A percentile compares a stretch with the other conserved stretches of the same genome.
Evolutionary conservation across 306 rosid genomes (phyloP).

Genomic region (Herpetospermum pedunculosum): DNA sequence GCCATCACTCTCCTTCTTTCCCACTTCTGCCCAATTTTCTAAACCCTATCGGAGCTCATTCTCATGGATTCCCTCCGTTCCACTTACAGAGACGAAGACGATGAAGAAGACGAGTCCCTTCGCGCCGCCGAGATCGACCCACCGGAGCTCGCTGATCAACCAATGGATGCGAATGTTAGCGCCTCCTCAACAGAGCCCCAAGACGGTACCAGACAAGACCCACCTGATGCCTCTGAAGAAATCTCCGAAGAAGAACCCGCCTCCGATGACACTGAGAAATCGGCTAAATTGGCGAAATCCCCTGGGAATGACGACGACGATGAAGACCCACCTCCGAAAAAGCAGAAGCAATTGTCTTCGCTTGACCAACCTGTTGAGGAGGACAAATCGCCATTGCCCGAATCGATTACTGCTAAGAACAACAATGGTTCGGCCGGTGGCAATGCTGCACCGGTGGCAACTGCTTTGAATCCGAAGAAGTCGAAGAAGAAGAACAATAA

Average conservation of each 20-base stretch:
- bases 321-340: slow-evolving; percentile 71
- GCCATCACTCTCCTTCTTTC: not conserved
- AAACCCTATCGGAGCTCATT: not conserved
- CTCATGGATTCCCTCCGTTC: slow-evolving; percentile 65
- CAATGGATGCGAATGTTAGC: slow-evolving; percentile 14
- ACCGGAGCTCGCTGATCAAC: slow-evolving; percentile 18
- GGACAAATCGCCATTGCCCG: slow-evolving; percentile 22
- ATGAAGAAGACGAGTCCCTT: slow-evolving; percentile 42
- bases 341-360: slow-evolving; percentile 71
- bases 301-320: slow-evolving; percentile 36
- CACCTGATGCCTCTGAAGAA: slow-evolving; percentile 58
- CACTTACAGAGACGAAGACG: slow-evolving; percentile 69
- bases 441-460: not conserved
- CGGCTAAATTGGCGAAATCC: slow-evolving; percentile 37
- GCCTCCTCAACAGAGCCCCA: slow-evolving; percentile 35
- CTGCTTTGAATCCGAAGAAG: slow-evolving; percentile 48
- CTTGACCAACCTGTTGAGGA: slow-evolving; percentile 26
- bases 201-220: slow-evolving; percentile 29
- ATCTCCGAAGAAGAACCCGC: slow-evolving; percentile 44
- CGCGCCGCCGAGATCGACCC: slow-evolving; percentile 3
- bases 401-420: slow-evolving; percentile 5
- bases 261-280: slow-evolving; percentile 30
- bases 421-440: slow-evolving; percentile 15
- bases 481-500: slow-evolving; percentile 86
- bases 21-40: not conserved